A percentile compares a stretch with the other conserved stretches of the same genome.
Conservation (phyloP, 2,329 filamentous ascomycete species). For the Alternaria tenuissima region DNA sequence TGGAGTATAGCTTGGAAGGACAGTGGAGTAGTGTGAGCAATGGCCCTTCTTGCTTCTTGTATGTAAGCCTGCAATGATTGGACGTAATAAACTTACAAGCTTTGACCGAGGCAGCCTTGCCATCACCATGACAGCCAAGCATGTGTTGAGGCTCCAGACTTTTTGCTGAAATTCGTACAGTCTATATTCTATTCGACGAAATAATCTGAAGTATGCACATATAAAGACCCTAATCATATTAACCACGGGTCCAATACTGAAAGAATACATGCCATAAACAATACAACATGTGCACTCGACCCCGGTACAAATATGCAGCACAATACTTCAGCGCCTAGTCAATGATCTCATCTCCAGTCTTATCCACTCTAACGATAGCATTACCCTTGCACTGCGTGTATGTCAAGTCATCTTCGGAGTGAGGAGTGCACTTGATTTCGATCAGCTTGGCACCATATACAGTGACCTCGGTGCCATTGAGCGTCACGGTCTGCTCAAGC, state of each 20-base stretch:
- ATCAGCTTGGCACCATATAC: not conserved
- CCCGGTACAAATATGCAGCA: not conserved
- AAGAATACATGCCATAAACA: not conserved
- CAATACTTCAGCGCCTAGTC: not conserved
- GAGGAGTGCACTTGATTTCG: not conserved
- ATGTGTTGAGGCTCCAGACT: not conserved
- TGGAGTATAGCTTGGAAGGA: not conserved
- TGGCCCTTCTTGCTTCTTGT: not conserved
- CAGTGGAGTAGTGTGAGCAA: not conserved
- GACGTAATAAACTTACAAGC: not conserved
- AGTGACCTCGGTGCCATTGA: not conserved
- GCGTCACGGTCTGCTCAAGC: not conserved
- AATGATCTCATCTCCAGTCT: not conserved
- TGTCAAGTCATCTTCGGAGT: not conserved
- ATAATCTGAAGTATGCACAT: not conserved
- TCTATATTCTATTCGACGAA: not conserved
- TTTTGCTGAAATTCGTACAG: too few species aligned
- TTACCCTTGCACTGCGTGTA: not conserved
- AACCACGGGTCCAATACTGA: not conserved
- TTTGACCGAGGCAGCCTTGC: not conserved
- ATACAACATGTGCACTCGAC: not conserved
- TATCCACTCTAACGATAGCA: not conserved
- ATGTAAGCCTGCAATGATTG: not conserved
- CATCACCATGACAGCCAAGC: not conserved
- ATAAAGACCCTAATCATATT: not conserved